Evolutionary conservation across 441 rosid genomes (phyloP), one percentile per base, ranked within the genome.

Genomic region (Populus hybrid): DNA sequence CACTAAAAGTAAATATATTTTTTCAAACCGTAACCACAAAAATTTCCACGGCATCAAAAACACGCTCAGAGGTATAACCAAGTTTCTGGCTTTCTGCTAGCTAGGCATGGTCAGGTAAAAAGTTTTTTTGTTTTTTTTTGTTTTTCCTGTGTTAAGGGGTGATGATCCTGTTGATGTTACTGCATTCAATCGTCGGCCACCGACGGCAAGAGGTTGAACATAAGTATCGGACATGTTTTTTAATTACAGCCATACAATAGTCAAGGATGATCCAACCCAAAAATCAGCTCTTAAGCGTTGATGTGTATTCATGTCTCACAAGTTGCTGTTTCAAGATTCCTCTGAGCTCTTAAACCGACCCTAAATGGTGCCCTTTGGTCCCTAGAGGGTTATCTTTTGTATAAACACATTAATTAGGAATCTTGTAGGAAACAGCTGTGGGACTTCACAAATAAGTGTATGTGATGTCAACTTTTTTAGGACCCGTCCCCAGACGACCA

Each of bases 271-370:
- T 78, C 75, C 34, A 59, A 79, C 40, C 59, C 61, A 28, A 70
- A 34, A 75, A 50, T 75, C 38, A 59, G 21, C 57, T 42, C 50
- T 50, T 57, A 81, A 35, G 4, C 8, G 50, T 30, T 66, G 36
- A 40, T 18, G 64, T 65, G 67, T 36, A 18, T 67, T 69, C 65
- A 61, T 50, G 18, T 81, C 36, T 23, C 70, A 42, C 54, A 54
- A n/a, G 61, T 71, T 14, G 61, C 79, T 70, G 30, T 12, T 69
- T 74, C 67, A 72, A 50, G 77, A 57, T 72, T 80, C 50, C 69
- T 59, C 30, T 18, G 63, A 38, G 46, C 21, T 40, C 69, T 28
- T 42, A 34, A 54, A 70, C 10, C 66, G 73, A 32, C 24, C 12
- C 61, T 5, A 57, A 40, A 32, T 65, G 66, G 36, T 36, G 76